Percentiles rank a stretch among this genome's conserved stretches.
phyloP scores from a whole-genome alignment of 805 yeast species.

The Cyberlindnera suaveolens region DNA sequence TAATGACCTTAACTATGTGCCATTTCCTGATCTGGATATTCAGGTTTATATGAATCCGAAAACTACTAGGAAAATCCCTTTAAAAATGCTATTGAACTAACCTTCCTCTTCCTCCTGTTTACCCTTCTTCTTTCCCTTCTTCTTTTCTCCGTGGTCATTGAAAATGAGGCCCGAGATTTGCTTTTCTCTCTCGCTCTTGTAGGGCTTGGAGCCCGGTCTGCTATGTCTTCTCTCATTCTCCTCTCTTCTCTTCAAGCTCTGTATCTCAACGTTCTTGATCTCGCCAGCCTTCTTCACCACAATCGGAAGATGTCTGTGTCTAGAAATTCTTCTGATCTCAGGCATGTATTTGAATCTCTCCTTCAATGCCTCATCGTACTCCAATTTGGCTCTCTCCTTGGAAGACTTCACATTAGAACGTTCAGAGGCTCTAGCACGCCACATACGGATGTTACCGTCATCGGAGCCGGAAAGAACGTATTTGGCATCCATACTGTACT shows the following conservation, averaged over 20 bases:
- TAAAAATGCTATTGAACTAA: background rate
- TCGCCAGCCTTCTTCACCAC: conserved; percentile 86
- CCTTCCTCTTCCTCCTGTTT: background rate
- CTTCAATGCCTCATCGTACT: conserved; percentile 86
- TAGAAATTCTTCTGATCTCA: conserved; percentile 80
- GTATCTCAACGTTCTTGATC: conserved; percentile 69
- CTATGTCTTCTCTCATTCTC: conserved; percentile 77
- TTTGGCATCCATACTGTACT: conserved; percentile 82
- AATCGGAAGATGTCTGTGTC: conserved; percentile 88
- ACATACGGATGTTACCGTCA: conserved; percentile 89
- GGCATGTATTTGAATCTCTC: conserved; percentile 96
- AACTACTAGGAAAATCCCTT: background rate
- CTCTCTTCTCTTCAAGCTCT: conserved; percentile 72
- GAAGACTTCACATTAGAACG: conserved; percentile 77
- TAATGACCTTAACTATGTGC: conserved; percentile 1
- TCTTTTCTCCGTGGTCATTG: conserved; percentile 35
- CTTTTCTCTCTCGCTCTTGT: conserved; percentile 70
- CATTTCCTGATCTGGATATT: background rate
- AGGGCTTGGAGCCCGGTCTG: conserved; percentile 53
- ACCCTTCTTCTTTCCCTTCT: conserved; percentile 11
- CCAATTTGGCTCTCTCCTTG: conserved; percentile 73
- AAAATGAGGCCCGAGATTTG: conserved; percentile 82
- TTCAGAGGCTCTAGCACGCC: conserved; percentile 88
- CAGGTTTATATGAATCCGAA: too few relatives aligned
- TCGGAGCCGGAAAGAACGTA: conserved; percentile 89